A percentile compares a stretch with the other conserved stretches of the same genome.
phyloP scores from a whole-genome alignment of 306 rosid species.

The Oxytropis ochrocephala region DNA sequence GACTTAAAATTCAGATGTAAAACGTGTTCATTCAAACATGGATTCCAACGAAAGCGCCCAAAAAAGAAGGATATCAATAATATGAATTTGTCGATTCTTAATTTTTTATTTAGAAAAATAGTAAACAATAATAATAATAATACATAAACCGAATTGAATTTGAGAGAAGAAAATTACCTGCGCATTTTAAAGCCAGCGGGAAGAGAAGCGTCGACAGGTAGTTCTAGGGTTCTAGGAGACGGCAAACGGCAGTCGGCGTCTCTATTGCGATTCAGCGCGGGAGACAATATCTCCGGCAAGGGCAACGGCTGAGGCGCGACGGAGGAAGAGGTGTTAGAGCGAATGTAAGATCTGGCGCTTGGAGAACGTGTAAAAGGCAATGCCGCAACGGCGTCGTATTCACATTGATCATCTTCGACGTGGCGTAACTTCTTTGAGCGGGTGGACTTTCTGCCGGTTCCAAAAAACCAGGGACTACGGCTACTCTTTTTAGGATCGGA shows the following conservation, averaged over 20 bases:
- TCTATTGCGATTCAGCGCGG: conserved; percentile 20
- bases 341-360: neutral
- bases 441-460: conserved; percentile 23
- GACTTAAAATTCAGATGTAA: neutral
- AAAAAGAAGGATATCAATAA: neutral
- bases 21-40: neutral
- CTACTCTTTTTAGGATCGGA: conserved; percentile 8
- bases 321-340: conserved; percentile 11
- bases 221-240: conserved; percentile 43
- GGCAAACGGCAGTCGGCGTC: conserved; percentile 47
- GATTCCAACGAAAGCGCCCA: neutral
- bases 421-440: conserved; percentile 40
- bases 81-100: neutral
- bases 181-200: conserved; percentile 27
- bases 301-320: conserved; percentile 70
- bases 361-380: conserved; percentile 24
- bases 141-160: neutral
- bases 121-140: too few relatives aligned
- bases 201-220: neutral
- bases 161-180: conserved; percentile 34
- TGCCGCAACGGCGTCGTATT: neutral
- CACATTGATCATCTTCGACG: conserved; percentile 11
- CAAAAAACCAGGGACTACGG: conserved; percentile 43
- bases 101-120: neutral
- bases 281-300: conserved; percentile 45